Evolutionary conservation across 139 green algal genomes (phyloP).

Genomic region (Chlamydomonas sp.): DNA sequence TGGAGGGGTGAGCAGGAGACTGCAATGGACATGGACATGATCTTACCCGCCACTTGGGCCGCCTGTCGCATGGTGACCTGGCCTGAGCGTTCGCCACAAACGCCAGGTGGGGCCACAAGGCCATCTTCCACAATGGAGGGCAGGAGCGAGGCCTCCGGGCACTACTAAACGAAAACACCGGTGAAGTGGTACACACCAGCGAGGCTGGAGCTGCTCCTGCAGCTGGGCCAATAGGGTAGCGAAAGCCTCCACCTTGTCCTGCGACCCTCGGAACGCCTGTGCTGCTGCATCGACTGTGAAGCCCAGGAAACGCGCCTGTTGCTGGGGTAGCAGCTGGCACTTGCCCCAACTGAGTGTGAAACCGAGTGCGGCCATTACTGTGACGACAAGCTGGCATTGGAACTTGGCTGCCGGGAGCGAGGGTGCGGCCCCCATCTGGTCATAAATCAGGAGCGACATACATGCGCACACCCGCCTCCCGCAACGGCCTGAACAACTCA

Average conservation of each 20-base stretch:
- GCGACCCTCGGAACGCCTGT: background rate
- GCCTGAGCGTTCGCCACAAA: too few species aligned
- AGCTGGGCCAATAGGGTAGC: background rate
- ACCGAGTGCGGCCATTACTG: background rate
- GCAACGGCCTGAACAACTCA: background rate
- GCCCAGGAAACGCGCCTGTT: background rate
- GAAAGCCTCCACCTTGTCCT: conserved; percentile 17
- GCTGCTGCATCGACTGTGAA: background rate
- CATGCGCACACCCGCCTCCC: background rate
- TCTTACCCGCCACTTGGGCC: conserved; percentile 17
- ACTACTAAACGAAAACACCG: too few species aligned
- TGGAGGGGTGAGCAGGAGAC: background rate
- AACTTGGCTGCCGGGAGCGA: background rate
- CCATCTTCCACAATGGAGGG: too few species aligned
- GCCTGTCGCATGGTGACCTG: background rate
- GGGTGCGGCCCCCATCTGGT: background rate
- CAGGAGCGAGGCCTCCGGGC: too few species aligned
- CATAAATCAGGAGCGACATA: background rate
- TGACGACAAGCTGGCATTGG: background rate
- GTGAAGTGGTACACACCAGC: too few species aligned
- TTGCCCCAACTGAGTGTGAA: conserved; percentile 12
- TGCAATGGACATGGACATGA: background rate
- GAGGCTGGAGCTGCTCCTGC: background rate
- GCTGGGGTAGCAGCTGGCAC: background rate
- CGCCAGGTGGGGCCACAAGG: too few species aligned